Conservation (phyloP, 2,329 filamentous ascomycete species). For the Phoma sp. region DNA sequence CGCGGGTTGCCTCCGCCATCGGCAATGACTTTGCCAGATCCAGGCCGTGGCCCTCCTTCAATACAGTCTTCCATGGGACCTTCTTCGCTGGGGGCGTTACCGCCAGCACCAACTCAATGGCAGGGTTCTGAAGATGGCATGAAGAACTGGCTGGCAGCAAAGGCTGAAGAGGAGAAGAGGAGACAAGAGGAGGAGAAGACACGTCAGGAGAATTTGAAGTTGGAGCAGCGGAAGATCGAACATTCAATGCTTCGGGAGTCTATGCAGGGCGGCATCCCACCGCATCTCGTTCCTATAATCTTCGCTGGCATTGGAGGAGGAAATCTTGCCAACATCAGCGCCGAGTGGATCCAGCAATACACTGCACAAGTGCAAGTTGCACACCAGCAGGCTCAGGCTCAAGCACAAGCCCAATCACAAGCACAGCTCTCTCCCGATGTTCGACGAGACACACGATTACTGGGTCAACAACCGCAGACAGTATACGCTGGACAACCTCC, state of each 20-base stretch:
- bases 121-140: conserved; percentile 59
- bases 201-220: conserved; percentile 55
- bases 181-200: conserved; percentile 62
- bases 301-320: conserved; percentile 60
- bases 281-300: conserved; percentile 60
- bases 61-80: conserved; percentile 21
- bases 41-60: conserved; percentile 48
- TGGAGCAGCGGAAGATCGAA: conserved; percentile 61
- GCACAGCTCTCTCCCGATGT: conserved; percentile 50
- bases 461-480: conserved; percentile 47
- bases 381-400: conserved; percentile 52
- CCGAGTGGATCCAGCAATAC: conserved; percentile 60
- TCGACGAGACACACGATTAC: conserved; percentile 51
- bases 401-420: conserved; percentile 50
- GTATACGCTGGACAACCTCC: conserved; percentile 41
- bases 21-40: conserved; percentile 60
- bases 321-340: conserved; percentile 55
- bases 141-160: conserved; percentile 59
- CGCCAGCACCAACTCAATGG: conserved; percentile 56
- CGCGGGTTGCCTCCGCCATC: conserved; percentile 61
- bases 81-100: conserved; percentile 49
- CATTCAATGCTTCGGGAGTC: conserved; percentile 61
- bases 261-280: conserved; percentile 58
- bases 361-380: conserved; percentile 53
- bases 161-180: conserved; percentile 60